Evolutionary conservation across 208 protist genomes (phyloP), one percentile per base, ranked within the genome.

Genomic region (Borovskyia barvae): DNA sequence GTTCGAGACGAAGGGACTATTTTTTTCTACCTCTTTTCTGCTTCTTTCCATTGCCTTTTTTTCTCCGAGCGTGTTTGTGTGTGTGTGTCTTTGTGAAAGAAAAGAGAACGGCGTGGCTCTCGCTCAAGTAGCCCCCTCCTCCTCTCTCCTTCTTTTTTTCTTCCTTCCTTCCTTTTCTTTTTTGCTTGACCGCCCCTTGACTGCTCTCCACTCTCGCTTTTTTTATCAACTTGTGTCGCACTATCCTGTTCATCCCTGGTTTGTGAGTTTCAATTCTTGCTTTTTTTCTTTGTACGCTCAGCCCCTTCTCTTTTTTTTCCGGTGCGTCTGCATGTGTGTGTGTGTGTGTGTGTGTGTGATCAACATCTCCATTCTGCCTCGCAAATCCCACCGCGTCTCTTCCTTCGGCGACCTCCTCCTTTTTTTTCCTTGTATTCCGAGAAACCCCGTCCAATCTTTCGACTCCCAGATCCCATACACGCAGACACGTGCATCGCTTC

Each of bases 1-100:
- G 28, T 12, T 6, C 20, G 46, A 58, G 15, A 20, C 20, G 9
- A 33, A 11, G 36, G n/a, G n/a, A n/a, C n/a, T n/a, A n/a, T n/a
- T n/a, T n/a, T n/a, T n/a, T n/a, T n/a, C n/a, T 39, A 46, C 20
- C 19, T 52, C 15, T 54, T 15, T 68, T 15, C 30, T 24, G 19
- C 11, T 52, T 41, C 35, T 30, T 35, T 45, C 24, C 14, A 29
- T 14, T 49, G 26, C 39, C 26, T 32, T 24, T 46, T 2, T 42
- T 25, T 37, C 47, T 52, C 25, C 24, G 28, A 9, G 6, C 11
- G 28, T 30, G 28, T 35, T 1, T 17, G 9, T 25, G 28, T 37
- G 45, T 24, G 47, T 6, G 4, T 19, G 2, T 37, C 17, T 52
- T 25, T 52, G 2, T 5, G 9, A 39, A 22, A 25, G 19, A 29